These are phyloP conservation scores for Drosera spatulata DNA, from an alignment of 179 eudicot genomes.

Conservation along the genomic window DNA sequence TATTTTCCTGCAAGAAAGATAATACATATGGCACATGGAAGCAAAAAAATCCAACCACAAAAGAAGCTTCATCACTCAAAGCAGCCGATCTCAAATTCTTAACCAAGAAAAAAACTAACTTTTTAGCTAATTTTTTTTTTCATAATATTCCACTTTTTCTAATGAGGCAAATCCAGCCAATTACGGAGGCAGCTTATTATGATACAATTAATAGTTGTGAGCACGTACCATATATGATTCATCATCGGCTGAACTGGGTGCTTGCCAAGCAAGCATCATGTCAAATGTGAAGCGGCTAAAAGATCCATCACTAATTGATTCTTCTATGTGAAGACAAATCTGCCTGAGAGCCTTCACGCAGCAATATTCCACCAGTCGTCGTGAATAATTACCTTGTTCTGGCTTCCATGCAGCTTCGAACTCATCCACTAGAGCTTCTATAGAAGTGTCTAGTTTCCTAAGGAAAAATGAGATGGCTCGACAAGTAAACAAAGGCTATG, in stretches of 20 bases:
- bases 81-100: too few relatives aligned
- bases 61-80: neutral
- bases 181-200: too few relatives aligned
- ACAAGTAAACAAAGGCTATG: neutral
- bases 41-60: neutral
- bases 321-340: conserved; percentile 27
- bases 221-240: conserved; percentile 31
- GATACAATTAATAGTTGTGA: neutral
- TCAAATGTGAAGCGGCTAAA: conserved; percentile 81
- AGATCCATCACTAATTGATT: conserved; percentile 35
- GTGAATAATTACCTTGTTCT: conserved; percentile 45
- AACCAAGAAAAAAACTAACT: too few relatives aligned
- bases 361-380: conserved; percentile 58
- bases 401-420: conserved; percentile 51
- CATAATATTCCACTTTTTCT: neutral
- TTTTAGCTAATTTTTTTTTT: too few relatives aligned
- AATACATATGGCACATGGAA: neutral
- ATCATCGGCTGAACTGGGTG: conserved; percentile 44
- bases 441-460: conserved; percentile 48
- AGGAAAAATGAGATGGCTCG: neutral
- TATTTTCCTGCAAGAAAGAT: conserved; percentile 36
- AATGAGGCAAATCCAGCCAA: too few relatives aligned
- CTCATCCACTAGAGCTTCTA: conserved; percentile 45
- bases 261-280: conserved; percentile 98
- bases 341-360: conserved; percentile 46